phyloP scores from a whole-genome alignment of 371 early-diverging fungal species.

The Umbelopsis sp. region DNA sequence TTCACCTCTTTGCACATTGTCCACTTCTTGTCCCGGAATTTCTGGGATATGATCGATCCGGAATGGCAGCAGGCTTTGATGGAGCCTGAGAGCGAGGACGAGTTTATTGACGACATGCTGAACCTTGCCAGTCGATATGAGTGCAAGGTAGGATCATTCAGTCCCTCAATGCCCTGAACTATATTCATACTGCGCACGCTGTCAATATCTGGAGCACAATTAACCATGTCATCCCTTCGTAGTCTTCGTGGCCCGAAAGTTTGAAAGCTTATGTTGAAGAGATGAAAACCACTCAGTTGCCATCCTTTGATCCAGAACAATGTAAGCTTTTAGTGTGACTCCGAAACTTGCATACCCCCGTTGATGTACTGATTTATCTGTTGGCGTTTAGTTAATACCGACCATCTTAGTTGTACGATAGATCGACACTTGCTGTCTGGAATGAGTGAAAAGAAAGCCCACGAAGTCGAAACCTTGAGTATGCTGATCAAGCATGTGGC shows the following conservation, averaged over 20 bases:
- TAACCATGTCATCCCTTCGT: neutral
- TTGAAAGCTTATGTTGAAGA: conserved; percentile 7
- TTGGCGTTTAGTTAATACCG: neutral
- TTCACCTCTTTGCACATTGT: conserved; percentile 56
- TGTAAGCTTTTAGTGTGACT: neutral
- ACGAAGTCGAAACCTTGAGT: conserved; percentile 71
- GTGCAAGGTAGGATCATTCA: neutral
- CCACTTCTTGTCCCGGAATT: conserved; percentile 51
- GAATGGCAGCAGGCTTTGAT: conserved; percentile 52
- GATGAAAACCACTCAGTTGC: conserved; percentile 4
- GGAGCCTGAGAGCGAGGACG: conserved; percentile 24
- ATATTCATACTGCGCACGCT: too few species aligned
- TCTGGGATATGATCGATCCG: conserved; percentile 50
- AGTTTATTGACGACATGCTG: conserved; percentile 7
- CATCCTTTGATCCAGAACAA: neutral
- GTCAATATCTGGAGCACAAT: too few species aligned
- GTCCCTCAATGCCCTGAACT: too few species aligned
- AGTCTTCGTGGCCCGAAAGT: conserved; percentile 4
- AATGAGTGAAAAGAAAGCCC: conserved; percentile 80
- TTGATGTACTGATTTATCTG: neutral
- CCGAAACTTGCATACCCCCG: neutral
- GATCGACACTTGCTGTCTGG: conserved; percentile 52
- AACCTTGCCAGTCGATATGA: conserved; percentile 3
- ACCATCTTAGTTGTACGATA: conserved; percentile 9
- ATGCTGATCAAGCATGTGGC: conserved; percentile 57